Evolutionary conservation across 2,329 filamentous ascomycete genomes (phyloP), one percentile per base, ranked within the genome.

Genomic region (Leptoxyphium fumago): DNA sequence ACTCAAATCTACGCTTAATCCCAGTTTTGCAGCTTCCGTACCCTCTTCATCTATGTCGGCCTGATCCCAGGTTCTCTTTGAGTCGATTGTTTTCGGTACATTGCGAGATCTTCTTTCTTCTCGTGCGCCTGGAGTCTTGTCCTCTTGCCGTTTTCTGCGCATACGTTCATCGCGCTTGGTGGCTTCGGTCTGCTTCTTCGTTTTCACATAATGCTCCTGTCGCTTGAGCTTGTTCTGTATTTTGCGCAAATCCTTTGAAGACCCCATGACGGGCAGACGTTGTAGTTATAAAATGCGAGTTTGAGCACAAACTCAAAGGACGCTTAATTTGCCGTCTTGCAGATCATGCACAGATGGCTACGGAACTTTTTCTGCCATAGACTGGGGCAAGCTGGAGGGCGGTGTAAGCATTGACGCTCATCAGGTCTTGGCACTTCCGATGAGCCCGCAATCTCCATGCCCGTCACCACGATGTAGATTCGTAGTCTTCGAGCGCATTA

Each of bases 1-100:
- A 48, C 66, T 61, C n/a, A 70, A 59, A 50, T 71, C 66, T 18
- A 69, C 62, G 11, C 64, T 61, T 52, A 61, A 58, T 9, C 66
- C 66, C 36, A 70, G 54, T 17, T 44, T 50, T 18, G 46, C 52
- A 38, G 56, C 56, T 14, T 45, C 30, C 26, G 56, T 58, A 47
- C 62, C 60, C 36, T 64, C 66, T 34, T 61, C 64, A 46, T 66
- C 64, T 38, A 61, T 64, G 42, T 68, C 64, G 5, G 61, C 64
- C 21, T 65, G 61, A 55, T 95, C 88, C 85, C 86, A 96, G 29
- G 85, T 78, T 61, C 91, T 78, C 70, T 94, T 94, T 55, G 79
- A 77, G 55, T 95, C 88, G 46, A 94, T 73, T 0, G 86, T 94
- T 44, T 77, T 63, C 0, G 91, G 83, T 38, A 87, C 74, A 66